These are phyloP conservation scores for Cymbopogon citratus DNA, from an alignment of 176 grass and related monocot genomes.

Conservation along the genomic window DNA sequence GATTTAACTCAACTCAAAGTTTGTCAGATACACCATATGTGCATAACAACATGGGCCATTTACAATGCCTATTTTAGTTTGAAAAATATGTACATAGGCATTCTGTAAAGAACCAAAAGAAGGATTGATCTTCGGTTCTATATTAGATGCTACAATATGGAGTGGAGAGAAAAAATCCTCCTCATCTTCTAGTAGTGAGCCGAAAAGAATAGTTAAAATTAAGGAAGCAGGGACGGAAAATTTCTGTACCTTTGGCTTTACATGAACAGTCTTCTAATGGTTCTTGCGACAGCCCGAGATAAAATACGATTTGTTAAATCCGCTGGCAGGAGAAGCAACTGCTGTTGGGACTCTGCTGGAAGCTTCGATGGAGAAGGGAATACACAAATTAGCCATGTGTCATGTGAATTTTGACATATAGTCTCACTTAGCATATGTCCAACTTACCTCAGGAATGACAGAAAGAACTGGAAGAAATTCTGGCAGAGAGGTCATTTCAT, in stretches of 20 bases:
- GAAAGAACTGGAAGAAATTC: conserved; percentile 59
- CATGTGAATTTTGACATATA: background rate
- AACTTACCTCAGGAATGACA: conserved; percentile 70
- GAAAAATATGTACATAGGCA: conserved; percentile 18
- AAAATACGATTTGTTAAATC: conserved; percentile 71
- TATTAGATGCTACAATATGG: background rate
- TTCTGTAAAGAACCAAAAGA: background rate
- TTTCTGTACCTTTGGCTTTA: conserved; percentile 26
- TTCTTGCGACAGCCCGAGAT: conserved; percentile 76
- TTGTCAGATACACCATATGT: background rate
- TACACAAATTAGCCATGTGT: conserved; percentile 14
- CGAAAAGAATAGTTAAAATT: background rate
- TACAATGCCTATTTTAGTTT: background rate
- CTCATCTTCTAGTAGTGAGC: background rate
- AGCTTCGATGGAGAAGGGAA: conserved; percentile 43
- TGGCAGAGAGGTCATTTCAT: conserved; percentile 67
- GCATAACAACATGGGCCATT: background rate
- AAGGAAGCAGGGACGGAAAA: background rate
- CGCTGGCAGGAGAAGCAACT: conserved; percentile 59
- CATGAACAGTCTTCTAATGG: conserved; percentile 66
- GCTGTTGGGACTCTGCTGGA: conserved; percentile 69
- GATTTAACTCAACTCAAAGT: background rate
- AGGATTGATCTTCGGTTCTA: background rate
- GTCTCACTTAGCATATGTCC: background rate
- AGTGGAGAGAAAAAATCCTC: background rate